A percentile compares a stretch with the other conserved stretches of the same genome.
Conservation (phyloP, 176 grass and related monocot genomes). For the Hordeum vulgare region MorexV3_pseudomolecules_assembly NC_058522.1:506120181-506120680, state of each 20-base stretch:
- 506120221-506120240: neutral
- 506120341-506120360: slow-evolving; percentile 49
- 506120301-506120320: slow-evolving; percentile 74
- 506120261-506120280: slow-evolving; percentile 34
- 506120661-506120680: neutral
- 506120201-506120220: slow-evolving; percentile 53
- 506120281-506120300: slow-evolving; percentile 72
- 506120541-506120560: neutral
- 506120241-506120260: neutral
- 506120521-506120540: neutral
- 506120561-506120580: neutral
- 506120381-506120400: slow-evolving; percentile 74
- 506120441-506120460: neutral
- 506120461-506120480: neutral
- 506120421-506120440: neutral
- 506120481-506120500: neutral
- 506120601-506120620: neutral
- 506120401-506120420: slow-evolving; percentile 54
- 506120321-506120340: slow-evolving; percentile 92
- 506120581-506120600: neutral
- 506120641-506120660: neutral
- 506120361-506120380: slow-evolving; percentile 33
- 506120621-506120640: neutral
- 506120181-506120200: slow-evolving; percentile 68
- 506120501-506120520: neutral